Base-by-base conservation (phyloP, 352 stramenopile species). In the Pythium phragmiticola region DNA sequence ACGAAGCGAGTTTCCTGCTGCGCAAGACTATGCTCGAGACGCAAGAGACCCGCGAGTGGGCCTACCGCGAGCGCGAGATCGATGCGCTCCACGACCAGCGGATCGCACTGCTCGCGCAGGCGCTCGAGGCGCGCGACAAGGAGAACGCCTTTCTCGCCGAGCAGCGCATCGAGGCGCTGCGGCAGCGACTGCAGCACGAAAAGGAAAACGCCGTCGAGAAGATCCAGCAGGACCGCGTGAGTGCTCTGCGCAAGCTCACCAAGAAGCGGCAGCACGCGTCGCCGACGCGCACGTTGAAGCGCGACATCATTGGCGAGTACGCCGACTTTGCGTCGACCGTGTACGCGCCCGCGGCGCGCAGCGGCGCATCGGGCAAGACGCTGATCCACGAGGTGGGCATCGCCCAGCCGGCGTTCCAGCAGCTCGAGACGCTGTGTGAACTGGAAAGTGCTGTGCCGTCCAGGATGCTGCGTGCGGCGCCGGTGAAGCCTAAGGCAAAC, bases 1-100 rank as follows among this genome's bases (percentile, higher is more conserved):
- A 98, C 69, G 94, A 98, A 59, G 94, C 90, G 7, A 96, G 76
- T 41, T 96, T 98, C 50, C 34, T 83, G 23, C 59, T 98, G 26
- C 86, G 94, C 13, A 98, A 98, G 61, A 66, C 58, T 23, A 92
- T 98, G 73, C 91, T 98, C 70, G 91, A 98, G 72, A 72, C 87
- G 51, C 93, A 98, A 66, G 94, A 98, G 66, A 87, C 88, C 26
- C 75, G 75, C 33, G 92, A 97, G 59, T 98, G 89, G 80, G 78
- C 84, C 33, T 88, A 90, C 52, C 81, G 89, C 11, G 90, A 98
- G 70, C 71, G 73, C n/a, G 90, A 98, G 62, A 94, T 98, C 42
- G 89, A 98, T 54, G 71, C 72, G 7, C 70, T 92, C 57, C 85
- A 96, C 65, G 88, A 72, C 16, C 83, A 92, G 62, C 84, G 90